Conservation (phyloP, 495 filamentous ascomycete species). For the Tuber aestivum region DNA sequence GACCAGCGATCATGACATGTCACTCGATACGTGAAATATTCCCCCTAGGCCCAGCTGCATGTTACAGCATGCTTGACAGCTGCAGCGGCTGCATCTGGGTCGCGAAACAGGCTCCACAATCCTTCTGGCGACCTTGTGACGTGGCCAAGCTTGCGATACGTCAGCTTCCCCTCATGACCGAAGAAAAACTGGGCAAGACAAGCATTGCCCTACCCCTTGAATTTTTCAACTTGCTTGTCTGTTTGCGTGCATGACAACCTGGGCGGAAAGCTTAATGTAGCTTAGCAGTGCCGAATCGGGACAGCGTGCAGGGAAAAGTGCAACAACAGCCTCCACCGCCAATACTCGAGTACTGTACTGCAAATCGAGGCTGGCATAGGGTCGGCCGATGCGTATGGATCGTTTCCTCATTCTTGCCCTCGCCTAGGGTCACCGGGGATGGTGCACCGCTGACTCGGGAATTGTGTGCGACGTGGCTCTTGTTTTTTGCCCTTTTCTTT, state of each 20-base stretch:
- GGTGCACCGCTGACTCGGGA: background rate
- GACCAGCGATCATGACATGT: background rate
- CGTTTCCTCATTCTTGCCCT: background rate
- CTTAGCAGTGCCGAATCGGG: background rate
- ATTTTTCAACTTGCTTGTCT: background rate
- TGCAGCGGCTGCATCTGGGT: background rate
- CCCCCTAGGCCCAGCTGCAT: background rate
- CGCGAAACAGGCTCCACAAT: background rate
- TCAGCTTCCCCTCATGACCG: background rate
- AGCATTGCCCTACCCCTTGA: background rate
- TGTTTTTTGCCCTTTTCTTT: no score
- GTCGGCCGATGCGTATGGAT: background rate
- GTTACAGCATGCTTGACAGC: background rate
- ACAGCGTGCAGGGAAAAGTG: background rate
- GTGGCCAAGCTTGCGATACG: background rate
- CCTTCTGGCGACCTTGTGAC: background rate
- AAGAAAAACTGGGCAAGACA: background rate
- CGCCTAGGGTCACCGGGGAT: background rate
- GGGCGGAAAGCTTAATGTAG: background rate
- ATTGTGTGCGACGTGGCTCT: background rate
- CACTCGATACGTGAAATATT: background rate
- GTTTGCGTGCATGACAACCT: background rate
- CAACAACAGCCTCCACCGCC: background rate
- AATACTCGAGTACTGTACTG: no score
- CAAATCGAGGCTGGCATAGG: background rate